These are phyloP conservation scores for Camellia granthamiana DNA, from an alignment of 148 eudicot species.

Conservation along the genomic window DNA sequence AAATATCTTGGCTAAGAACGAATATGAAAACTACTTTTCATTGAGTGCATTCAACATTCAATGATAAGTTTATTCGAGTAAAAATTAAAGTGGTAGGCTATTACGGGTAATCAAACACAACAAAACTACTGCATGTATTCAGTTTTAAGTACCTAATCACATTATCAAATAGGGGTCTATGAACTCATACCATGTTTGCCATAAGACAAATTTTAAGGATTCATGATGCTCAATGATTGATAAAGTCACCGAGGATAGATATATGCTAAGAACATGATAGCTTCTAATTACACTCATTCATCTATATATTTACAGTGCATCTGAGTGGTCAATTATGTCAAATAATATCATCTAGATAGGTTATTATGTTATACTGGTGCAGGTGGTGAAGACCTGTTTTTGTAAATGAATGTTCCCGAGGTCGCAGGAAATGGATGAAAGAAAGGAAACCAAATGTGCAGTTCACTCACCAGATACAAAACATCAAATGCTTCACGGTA, in stretches of 20 bases:
- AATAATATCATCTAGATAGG: not conserved
- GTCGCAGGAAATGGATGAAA: not conserved
- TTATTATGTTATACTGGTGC: not conserved
- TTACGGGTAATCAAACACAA: not conserved
- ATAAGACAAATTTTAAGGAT: not conserved
- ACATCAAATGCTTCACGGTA: slow-evolving; percentile 75
- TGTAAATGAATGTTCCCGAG: not conserved
- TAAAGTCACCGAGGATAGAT: not conserved
- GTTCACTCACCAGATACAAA: slow-evolving; percentile 64
- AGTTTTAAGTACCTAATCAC: not conserved
- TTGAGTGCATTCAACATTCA: not conserved
- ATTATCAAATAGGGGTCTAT: not conserved
- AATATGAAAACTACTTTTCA: not conserved
- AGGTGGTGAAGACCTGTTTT: not conserved
- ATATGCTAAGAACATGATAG: too few relatives aligned
- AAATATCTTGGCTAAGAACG: not conserved
- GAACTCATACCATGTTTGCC: not conserved
- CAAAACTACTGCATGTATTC: not conserved
- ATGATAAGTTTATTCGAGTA: not conserved
- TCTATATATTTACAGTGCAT: too few relatives aligned
- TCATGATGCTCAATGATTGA: not conserved
- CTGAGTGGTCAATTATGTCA: not conserved
- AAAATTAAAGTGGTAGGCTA: not conserved
- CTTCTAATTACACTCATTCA: not conserved
- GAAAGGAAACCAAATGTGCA: not conserved